These are phyloP conservation scores for Whalleya microplaca DNA, from an alignment of 2,329 filamentous ascomycete species.

Conservation along the genomic window DNA sequence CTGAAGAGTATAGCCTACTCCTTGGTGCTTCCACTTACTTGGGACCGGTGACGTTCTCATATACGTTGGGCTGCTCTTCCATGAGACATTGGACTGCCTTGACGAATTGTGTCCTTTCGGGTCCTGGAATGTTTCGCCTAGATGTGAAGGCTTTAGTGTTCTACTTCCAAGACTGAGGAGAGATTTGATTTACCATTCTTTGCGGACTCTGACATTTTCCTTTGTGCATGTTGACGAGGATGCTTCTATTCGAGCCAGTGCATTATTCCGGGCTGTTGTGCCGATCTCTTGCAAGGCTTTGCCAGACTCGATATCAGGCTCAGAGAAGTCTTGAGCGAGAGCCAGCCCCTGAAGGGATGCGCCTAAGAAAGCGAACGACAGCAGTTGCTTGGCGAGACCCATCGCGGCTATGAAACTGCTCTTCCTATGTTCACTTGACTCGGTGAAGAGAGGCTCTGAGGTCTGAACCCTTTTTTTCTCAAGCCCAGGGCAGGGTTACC, in stretches of 20 bases:
- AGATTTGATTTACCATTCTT: slow-evolving; percentile 33
- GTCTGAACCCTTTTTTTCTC: slow-evolving; percentile 9
- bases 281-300: slow-evolving; percentile 31
- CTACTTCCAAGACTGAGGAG: too few species aligned
- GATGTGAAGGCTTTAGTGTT: slow-evolving; percentile 2
- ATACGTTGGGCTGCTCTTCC: slow-evolving; percentile 28
- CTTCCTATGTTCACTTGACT: not conserved
- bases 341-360: slow-evolving; percentile 29
- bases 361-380: slow-evolving; percentile 25
- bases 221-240: slow-evolving; percentile 28
- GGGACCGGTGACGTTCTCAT: slow-evolving; percentile 33
- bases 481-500: not conserved
- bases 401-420: slow-evolving; percentile 24
- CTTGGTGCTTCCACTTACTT: slow-evolving; percentile 18
- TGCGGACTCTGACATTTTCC: slow-evolving; percentile 35
- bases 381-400: slow-evolving; percentile 25
- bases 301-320: slow-evolving; percentile 35
- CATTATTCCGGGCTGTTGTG: slow-evolving; percentile 30
- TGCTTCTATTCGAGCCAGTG: slow-evolving; percentile 29
- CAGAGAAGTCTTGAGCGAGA: slow-evolving; percentile 28
- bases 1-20: not conserved
- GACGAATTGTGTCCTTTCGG: slow-evolving; percentile 31
- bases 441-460: slow-evolving; percentile 10
- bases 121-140: slow-evolving; percentile 33
- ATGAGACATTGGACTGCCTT: slow-evolving; percentile 37